Conservation (phyloP, 2,329 filamentous ascomycete species). For the Beauveria varroae region DNA sequence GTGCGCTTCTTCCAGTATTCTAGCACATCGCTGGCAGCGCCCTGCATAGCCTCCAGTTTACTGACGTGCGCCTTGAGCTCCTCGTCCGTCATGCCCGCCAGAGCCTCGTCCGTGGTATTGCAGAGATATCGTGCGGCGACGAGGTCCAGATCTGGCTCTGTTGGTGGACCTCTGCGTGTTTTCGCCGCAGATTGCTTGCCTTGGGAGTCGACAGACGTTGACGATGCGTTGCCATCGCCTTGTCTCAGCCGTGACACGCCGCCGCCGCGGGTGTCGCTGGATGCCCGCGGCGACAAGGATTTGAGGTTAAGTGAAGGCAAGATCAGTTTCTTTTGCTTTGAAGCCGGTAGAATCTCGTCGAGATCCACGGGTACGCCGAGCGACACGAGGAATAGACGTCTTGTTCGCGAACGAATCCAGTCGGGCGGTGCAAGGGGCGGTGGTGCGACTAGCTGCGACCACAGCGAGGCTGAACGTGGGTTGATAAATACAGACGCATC, state of each 20-base stretch:
- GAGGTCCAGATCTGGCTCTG: conserved; percentile 70
- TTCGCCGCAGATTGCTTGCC: conserved; percentile 38
- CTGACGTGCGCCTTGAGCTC: conserved; percentile 68
- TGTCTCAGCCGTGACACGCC: conserved; percentile 40
- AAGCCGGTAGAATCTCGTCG: conserved; percentile 93
- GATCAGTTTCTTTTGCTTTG: conserved; percentile 95
- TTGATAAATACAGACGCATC: conserved; percentile 69
- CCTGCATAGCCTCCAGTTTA: conserved; percentile 61
- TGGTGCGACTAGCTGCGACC: conserved; percentile 92
- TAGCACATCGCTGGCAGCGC: conserved; percentile 66
- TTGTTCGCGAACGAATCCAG: conserved; percentile 94
- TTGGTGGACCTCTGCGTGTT: conserved; percentile 50
- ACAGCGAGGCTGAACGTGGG: conserved; percentile 80
- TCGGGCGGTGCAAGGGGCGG: conserved; percentile 92
- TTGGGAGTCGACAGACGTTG: conserved; percentile 52
- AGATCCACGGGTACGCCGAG: conserved; percentile 93
- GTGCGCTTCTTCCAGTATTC: conserved; percentile 83
- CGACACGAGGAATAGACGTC: conserved; percentile 89
- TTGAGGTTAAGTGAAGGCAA: conserved; percentile 76
- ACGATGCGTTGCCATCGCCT: conserved; percentile 44
- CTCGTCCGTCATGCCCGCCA: conserved; percentile 68
- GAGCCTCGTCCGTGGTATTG: conserved; percentile 74
- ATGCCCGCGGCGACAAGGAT: conserved; percentile 46
- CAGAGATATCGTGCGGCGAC: conserved; percentile 72
- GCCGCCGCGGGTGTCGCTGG: conserved; percentile 39